Evolutionary conservation across 1,284 basidiomycete species (phyloP).

Genomic region (Apiotrichum domesticum): DNA sequence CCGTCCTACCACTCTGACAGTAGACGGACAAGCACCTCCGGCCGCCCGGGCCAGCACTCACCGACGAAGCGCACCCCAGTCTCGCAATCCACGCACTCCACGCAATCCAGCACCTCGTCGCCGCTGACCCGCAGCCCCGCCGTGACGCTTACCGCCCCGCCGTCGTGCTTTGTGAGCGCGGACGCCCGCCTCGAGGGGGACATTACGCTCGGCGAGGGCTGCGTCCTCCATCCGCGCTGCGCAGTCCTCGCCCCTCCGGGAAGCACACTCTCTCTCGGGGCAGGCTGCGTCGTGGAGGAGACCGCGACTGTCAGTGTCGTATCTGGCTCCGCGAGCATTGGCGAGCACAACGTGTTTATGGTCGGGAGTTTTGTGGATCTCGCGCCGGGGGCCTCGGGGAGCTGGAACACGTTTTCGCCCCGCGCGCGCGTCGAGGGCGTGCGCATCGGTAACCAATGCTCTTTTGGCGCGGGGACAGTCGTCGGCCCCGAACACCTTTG

Average conservation of each 20-base stretch:
- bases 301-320: conserved; percentile 76
- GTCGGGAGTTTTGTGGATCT: conserved; percentile 70
- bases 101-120: background rate
- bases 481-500: background rate
- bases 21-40: background rate
- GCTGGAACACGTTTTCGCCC: conserved; percentile 9
- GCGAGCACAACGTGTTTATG: conserved; percentile 87
- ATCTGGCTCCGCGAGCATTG: conserved; percentile 63
- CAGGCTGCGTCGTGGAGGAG: conserved; percentile 87
- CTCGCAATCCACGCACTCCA: background rate
- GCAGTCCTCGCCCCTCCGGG: conserved; percentile 71
- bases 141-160: background rate
- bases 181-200: conserved; percentile 85
- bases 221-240: conserved; percentile 88
- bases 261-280: conserved; percentile 79
- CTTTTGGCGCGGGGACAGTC: conserved; percentile 3
- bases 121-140: background rate
- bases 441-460: conserved; percentile 8
- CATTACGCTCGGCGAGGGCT: conserved; percentile 78
- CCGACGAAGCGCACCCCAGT: background rate
- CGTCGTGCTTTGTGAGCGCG: conserved; percentile 59
- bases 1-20: background rate
- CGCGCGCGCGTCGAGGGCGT: conserved; percentile 6
- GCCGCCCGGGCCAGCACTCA: background rate
- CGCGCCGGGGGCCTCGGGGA: background rate